Evolutionary conservation across 2,329 filamentous ascomycete genomes (phyloP), one percentile per base, ranked within the genome.

Genomic region (Fusarium tricinctum): DNA sequence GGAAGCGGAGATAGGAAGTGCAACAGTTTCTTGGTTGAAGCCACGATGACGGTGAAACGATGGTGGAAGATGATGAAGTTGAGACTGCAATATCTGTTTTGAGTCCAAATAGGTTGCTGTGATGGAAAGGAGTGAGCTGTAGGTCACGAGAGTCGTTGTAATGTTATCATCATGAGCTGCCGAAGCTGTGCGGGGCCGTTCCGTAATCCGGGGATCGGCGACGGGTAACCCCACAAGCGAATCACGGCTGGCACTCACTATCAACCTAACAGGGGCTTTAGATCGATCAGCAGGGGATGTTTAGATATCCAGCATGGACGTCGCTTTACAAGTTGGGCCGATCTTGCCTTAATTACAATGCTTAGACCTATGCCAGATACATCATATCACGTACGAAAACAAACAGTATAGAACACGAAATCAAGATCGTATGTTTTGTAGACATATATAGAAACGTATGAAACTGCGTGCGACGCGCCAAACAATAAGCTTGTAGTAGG

Each of bases 131-230:
- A 15, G 14, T n/a, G 30, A 20, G 26, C 12, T 12, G 42, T 7
- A 33, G 22, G 40, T 38, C 28, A 35, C 14, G 44, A 39, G 28
- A 32, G 26, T 10, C 6, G 28, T 14, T 53, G 53, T 47, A 63
- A 60, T 66, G 22, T 42, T 63, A 42, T 30, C 63, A 72, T 73
- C 58, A 72, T 70, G 52, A 66, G 56, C 57, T 58, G 40, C 55
- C 47, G 52, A 57, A 73, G 64, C 62, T 61, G 57, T 73, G 72
- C 72, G 72, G 72, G 72, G 72, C 72, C 67, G 66, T 46, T 48
- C 72, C 58, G 61, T 52, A 54, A 60, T 54, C 55, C 20, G 63
- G 67, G 68, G 68, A 73, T 70, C 68, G 46, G 56, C 70, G 42
- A 42, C 49, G 52, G 71, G 50, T 59, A 59, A 51, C 70, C 66